A percentile compares a stretch with the other conserved stretches of the same genome.
Evolutionary conservation across 2,329 filamentous ascomycete species (phyloP).

Genomic region (Massarina eburnea): DNA sequence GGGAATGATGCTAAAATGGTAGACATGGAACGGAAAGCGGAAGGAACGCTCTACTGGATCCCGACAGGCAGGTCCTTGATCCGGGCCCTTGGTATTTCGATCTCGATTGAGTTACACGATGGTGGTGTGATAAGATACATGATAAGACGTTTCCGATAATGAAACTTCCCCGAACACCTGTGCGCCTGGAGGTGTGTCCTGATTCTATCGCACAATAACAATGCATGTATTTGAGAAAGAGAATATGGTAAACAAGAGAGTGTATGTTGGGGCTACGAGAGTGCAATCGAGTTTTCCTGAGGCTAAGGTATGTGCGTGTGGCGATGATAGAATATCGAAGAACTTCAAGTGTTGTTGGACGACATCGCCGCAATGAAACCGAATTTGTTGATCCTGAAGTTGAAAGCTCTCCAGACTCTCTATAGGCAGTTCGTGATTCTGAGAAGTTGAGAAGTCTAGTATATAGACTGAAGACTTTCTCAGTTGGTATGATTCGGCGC

Average conservation of each 20-base stretch:
- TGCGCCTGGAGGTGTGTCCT: too few relatives aligned
- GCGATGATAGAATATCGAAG: too few relatives aligned
- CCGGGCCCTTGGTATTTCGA: neutral
- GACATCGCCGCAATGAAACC: too few relatives aligned
- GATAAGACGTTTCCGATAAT: neutral
- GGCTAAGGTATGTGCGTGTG: too few relatives aligned
- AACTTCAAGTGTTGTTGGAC: too few relatives aligned
- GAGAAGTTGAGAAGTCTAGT: neutral
- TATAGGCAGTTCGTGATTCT: neutral
- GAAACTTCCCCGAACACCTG: neutral
- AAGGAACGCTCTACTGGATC: neutral
- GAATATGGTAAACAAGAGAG: too few relatives aligned
- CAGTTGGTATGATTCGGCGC: neutral
- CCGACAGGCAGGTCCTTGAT: neutral
- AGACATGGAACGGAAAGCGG: neutral
- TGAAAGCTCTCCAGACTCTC: neutral
- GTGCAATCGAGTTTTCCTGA: too few relatives aligned
- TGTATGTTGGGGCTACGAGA: too few relatives aligned
- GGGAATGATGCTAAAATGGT: neutral
- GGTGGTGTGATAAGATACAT: neutral
- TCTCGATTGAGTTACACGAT: neutral
- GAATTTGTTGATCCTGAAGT: too few relatives aligned
- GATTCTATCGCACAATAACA: neutral
- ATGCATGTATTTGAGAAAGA: neutral
- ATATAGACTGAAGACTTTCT: neutral